Evolutionary conservation across 2,329 filamentous ascomycete genomes (phyloP).

Genomic region (Fragosphaeria purpurea): DNA sequence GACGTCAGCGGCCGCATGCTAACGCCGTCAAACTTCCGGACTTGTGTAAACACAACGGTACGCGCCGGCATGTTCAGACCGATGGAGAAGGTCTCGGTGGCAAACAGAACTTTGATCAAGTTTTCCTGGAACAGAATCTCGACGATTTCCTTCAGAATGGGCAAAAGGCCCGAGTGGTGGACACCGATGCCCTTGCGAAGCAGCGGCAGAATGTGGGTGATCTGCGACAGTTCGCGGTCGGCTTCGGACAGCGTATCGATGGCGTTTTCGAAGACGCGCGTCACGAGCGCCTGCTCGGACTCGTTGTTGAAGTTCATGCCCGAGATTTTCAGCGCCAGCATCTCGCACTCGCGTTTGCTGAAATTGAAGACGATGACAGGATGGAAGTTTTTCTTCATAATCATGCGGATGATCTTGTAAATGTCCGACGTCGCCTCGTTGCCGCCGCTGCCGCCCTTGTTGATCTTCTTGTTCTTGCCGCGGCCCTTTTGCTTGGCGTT

Average conservation of each 20-base stretch:
- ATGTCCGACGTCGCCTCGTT: conserved; percentile 66
- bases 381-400: conserved; percentile 94
- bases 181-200: conserved; percentile 89
- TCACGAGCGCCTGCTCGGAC: conserved; percentile 88
- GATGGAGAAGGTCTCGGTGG: conserved; percentile 97
- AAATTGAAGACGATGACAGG: conserved; percentile 99
- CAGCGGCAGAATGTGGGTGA: conserved; percentile 79
- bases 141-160: conserved; percentile 96
- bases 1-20: conserved; percentile 75
- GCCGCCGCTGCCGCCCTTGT: conserved; percentile 72
- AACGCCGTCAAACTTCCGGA: conserved; percentile 87
- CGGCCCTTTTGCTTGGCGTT: conserved; percentile 74
- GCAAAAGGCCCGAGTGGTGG: conserved; percentile 89
- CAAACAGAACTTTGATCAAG: conserved; percentile 93
- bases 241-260: conserved; percentile 88
- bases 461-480: conserved; percentile 84
- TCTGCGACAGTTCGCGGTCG: conserved; percentile 80
- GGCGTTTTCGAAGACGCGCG: conserved; percentile 86
- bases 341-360: conserved; percentile 94
- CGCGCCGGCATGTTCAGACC: conserved; percentile 98
- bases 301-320: conserved; percentile 91
- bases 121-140: conserved; percentile 98
- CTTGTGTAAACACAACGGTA: conserved; percentile 96
- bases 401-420: conserved; percentile 97
- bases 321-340: conserved; percentile 77